Base-by-base conservation (phyloP, 257 asterid genomes). In the Jacaranda copaia region DNA sequence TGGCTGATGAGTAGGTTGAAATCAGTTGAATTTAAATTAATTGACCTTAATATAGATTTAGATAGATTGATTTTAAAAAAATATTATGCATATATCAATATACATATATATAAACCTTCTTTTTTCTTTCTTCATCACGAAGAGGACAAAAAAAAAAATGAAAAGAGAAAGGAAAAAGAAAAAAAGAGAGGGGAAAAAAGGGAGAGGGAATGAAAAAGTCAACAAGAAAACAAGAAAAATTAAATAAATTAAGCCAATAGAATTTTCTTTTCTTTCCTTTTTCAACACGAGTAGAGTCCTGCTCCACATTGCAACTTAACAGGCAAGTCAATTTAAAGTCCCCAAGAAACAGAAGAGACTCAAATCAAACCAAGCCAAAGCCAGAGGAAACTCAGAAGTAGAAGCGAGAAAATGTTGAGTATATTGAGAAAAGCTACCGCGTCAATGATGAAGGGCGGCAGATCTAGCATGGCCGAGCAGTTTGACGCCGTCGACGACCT, bases 401-500 rank as follows among this genome's bases (percentile, higher is more conserved):
- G 8, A 55, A 16, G 60, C 4, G 18, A n/a, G n/a, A 73, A 81
- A 55, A 79, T 82, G 78, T 68, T 74, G 57, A 76, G 60, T 19
- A 51, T 53, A 5, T 48, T 65, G 74, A 72, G 75, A 18, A 77
- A 66, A 84, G 57, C 74, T 77, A 8, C 79, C 16, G 14, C 70
- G 35, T 58, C 63, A 35, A 55, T 78, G 86, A 80, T 77, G 43
- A 57, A 59, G 5, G 67, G 13, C 4, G 61, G 46, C 57, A 25
- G 83, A 77, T 75, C 84, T 36, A 62, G 5, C 52, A 12, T 73
- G 36, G 73, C 74, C 25, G 86, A 79, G 12, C 60, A 55, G 60
- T 55, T 15, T 20, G 60, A 7, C 60, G 60, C 1, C 32, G 65
- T 73, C 51, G 82, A 77, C 13, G 87, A 81, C 45, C 72, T 89